Base-by-base conservation (phyloP, 2,329 filamentous ascomycete species). In the Fusarium abutilonis region DNA sequence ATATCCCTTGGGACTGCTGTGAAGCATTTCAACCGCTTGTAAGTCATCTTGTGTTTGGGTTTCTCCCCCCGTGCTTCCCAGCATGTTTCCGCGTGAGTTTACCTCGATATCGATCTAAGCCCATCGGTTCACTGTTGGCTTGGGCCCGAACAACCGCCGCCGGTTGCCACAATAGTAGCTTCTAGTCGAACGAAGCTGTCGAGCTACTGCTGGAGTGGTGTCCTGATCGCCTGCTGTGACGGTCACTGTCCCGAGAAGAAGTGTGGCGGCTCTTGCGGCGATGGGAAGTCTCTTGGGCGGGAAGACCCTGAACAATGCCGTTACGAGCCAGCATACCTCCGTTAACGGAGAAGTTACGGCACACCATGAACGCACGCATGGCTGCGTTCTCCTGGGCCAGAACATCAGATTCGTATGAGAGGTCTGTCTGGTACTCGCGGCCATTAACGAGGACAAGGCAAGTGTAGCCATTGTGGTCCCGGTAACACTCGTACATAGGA, bases 301-400 rank as follows among this genome's bases (percentile, higher is more conserved):
- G 86, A 34, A 89, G 80, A 45, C 86, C 86, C 76, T 89, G 86
- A 63, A 89, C 86, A 62, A 89, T 87, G 39, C 86, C 86, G 71
- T 89, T 89, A 64, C 86, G 84, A 62, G 86, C 86, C 63, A 89
- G 81, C 92, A 96, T 97, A 74, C 94, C 94, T 71, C 96, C 93
- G 75, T 97, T 97, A 76, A 96, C 91, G 52, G 92, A 96, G 79
- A 97, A 97, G 83, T 97, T 97, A 65, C 93, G 90, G 82, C 94
- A 97, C 68, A 97, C 95, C 87, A 97, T 94, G 78, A 97, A 98
- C 55, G 94, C 94, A 62, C 93, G 90, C 86, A 96, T 96, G 59
- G 94, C 94, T 23, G 94, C 94, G 71, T 94, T 95, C 77, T 98
- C 93, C 73, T 93, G 91, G 42, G 94, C 94, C 66, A 96, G 83